Conservation (phyloP, 2,329 filamentous ascomycete species). For the Aphanocladium album region DNA sequence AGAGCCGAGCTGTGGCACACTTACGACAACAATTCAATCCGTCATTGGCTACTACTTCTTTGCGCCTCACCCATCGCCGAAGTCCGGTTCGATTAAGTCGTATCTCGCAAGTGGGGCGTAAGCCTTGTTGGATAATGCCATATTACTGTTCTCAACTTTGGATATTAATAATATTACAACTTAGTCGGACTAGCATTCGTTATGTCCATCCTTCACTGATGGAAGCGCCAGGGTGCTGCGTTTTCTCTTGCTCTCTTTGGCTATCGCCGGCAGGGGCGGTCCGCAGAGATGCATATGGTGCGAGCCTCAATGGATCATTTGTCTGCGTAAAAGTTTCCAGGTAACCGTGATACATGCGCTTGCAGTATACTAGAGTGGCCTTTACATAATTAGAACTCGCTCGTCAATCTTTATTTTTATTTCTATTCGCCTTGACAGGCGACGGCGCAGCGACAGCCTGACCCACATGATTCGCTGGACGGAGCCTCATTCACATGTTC, state of each 20-base stretch:
- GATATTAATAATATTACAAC: constrained; percentile 8
- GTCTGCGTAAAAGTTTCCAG: too few relatives aligned
- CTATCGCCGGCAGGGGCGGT: neutral
- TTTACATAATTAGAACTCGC: neutral
- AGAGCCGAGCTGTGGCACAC: too few relatives aligned
- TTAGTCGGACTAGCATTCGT: neutral
- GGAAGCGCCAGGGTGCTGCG: neutral
- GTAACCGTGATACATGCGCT: too few relatives aligned
- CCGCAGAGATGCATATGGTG: neutral
- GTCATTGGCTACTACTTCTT: neutral
- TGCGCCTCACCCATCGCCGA: neutral
- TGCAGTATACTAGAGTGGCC: neutral
- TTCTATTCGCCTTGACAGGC: neutral
- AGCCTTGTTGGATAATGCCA: neutral
- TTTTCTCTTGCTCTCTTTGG: neutral
- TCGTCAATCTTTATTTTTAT: neutral
- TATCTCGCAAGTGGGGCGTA: constrained; percentile 4
- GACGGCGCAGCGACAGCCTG: neutral
- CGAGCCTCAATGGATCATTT: neutral
- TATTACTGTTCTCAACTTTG: constrained; percentile 4
- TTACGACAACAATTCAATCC: too few relatives aligned
- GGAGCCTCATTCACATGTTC: neutral
- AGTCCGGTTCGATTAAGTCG: constrained; percentile 2
- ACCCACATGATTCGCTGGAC: neutral
- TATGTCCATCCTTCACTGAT: neutral